Conservation (phyloP, 371 early-diverging fungal genomes). For the Lichtheimia corymbifera region DNA sequence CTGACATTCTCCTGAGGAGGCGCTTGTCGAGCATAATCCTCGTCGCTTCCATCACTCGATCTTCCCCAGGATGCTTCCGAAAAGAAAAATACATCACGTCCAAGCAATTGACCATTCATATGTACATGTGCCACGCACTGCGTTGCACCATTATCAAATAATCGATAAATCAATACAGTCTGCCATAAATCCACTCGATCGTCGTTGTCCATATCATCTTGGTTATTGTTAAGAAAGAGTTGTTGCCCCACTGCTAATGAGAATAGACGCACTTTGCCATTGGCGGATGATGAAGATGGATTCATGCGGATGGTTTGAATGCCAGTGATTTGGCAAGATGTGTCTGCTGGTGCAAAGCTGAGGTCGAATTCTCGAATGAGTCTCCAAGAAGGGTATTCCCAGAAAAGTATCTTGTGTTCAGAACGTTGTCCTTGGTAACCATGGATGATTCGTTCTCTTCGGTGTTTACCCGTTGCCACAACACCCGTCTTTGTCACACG, state of each 20-base stretch:
- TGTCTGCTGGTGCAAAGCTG: constrained; percentile 21
- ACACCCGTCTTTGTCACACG: constrained; percentile 30
- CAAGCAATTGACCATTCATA: constrained; percentile 27
- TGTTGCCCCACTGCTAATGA: constrained; percentile 30
- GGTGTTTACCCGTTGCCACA: constrained; percentile 36
- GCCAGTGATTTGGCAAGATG: constrained; percentile 38
- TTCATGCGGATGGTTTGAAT: constrained; percentile 31
- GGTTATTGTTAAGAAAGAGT: constrained; percentile 4
- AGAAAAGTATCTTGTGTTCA: constrained; percentile 38
- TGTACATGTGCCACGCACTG: constrained; percentile 32
- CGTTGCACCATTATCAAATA: constrained; percentile 31
- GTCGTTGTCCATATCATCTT: constrained; percentile 23
- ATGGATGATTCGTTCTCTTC: constrained; percentile 9
- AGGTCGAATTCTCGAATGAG: constrained; percentile 32
- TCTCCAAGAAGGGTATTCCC: constrained; percentile 37
- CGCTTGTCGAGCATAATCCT: background rate
- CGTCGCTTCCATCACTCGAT: constrained; percentile 22
- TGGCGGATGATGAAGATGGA: background rate
- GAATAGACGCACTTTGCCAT: constrained; percentile 25
- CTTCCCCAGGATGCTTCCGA: constrained; percentile 29
- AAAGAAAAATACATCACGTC: constrained; percentile 39
- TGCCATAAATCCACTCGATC: constrained; percentile 37
- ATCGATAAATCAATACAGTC: constrained; percentile 31
- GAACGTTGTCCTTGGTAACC: constrained; percentile 15
- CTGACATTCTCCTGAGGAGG: constrained; percentile 8